Percentiles rank a stretch among this genome's conserved stretches.
phyloP scores from a whole-genome alignment of 305 asterid genomes.

The Rubia balearica region DNA sequence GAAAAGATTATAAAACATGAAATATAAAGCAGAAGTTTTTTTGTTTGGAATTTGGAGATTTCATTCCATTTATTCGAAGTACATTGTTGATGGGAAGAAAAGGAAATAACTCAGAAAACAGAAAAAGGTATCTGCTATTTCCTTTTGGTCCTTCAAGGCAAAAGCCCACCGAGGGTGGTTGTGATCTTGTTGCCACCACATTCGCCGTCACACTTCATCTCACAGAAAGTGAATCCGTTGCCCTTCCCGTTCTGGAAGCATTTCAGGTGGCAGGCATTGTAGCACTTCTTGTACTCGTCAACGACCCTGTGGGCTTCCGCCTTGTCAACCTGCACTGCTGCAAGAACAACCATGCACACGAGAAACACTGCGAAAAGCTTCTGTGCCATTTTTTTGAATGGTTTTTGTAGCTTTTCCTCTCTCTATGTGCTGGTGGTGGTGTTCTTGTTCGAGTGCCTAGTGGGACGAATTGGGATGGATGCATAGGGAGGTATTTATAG shows the following conservation, averaged over 20 bases:
- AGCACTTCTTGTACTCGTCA: neutral
- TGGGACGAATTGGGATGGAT: slow-evolving; percentile 6
- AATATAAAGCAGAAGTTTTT: neutral
- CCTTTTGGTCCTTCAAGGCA: slow-evolving; percentile 10
- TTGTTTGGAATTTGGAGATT: neutral
- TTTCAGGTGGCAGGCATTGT: neutral
- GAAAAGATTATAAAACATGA: neutral
- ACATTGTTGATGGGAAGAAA: slow-evolving; percentile 7
- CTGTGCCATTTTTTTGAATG: slow-evolving; percentile 14
- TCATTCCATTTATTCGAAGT: slow-evolving; percentile 2
- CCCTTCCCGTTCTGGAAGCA: slow-evolving; percentile 19
- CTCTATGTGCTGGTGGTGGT: neutral
- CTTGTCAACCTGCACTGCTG: slow-evolving; percentile 17
- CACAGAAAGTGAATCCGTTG: slow-evolving; percentile 28
- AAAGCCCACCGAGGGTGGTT: neutral
- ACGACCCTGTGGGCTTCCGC: slow-evolving; percentile 13
- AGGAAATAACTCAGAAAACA: neutral
- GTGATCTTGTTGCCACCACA: slow-evolving; percentile 15
- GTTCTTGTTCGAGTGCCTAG: slow-evolving; percentile 9
- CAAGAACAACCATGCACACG: slow-evolving; percentile 26
- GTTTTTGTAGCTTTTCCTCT: neutral
- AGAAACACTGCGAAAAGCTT: slow-evolving; percentile 27
- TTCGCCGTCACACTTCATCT: slow-evolving; percentile 29
- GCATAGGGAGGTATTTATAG: slow-evolving; percentile 4
- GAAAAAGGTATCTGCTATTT: neutral